phyloP scores from a whole-genome alignment of 2,329 filamentous ascomycete species.

The Penicillium sp. region DNA sequence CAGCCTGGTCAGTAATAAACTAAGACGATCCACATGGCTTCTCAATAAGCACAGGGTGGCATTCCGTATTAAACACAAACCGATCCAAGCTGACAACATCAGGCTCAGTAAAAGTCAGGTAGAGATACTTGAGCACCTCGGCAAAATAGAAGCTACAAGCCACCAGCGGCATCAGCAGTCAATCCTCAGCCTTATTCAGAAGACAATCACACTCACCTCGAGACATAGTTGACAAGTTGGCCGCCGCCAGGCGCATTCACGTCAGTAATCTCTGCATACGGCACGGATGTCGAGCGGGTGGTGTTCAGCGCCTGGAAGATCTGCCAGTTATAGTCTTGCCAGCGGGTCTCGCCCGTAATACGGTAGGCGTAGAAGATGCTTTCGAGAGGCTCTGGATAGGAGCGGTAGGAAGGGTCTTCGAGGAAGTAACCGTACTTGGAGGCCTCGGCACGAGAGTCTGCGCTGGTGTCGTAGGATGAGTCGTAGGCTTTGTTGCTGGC shows the following conservation, averaged over 20 bases:
- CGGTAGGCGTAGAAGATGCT: constrained; percentile 22
- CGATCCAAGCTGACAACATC: constrained; percentile 61
- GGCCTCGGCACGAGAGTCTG: constrained; percentile 14
- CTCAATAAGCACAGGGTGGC: constrained; percentile 48
- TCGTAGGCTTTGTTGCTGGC: constrained; percentile 17
- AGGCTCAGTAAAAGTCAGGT: constrained; percentile 60
- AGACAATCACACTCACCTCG: constrained; percentile 2
- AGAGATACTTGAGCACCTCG: constrained; percentile 67
- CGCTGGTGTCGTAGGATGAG: constrained; percentile 11
- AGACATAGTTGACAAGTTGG: constrained; percentile 14
- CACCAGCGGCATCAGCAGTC: neutral
- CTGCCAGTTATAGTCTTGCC: constrained; percentile 22
- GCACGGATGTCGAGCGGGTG: constrained; percentile 12
- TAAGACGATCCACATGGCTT: too few relatives aligned
- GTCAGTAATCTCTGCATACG: constrained; percentile 17
- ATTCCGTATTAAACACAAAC: constrained; percentile 65
- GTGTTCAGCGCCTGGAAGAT: constrained; percentile 18
- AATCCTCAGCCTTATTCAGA: neutral
- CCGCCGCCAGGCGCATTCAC: constrained; percentile 16
- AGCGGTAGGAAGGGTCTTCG: constrained; percentile 15
- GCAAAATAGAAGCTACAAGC: constrained; percentile 36
- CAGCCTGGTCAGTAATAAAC: too few relatives aligned
- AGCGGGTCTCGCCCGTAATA: constrained; percentile 18
- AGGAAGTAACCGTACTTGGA: constrained; percentile 20
- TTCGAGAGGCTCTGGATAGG: constrained; percentile 21